These are phyloP conservation scores for Sporothrix variecibatus DNA, from an alignment of 2,329 filamentous ascomycete species.

Conservation along the genomic window DNA sequence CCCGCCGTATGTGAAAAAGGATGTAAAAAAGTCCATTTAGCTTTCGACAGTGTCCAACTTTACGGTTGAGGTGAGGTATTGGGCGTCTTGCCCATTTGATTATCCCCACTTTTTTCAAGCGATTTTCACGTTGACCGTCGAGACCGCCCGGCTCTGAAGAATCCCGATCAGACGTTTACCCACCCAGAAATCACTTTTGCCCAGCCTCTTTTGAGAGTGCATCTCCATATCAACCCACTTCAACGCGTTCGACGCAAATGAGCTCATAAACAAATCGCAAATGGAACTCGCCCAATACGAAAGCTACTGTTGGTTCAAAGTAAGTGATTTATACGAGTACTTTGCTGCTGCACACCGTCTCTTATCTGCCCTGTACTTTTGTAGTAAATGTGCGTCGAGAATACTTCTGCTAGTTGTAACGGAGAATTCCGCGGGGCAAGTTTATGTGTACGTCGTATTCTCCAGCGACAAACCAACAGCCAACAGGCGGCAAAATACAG, in stretches of 20 bases:
- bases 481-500: slow-evolving; percentile 7
- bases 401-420: not conserved
- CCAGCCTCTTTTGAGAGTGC: not conserved
- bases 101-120: not conserved
- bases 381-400: too few relatives aligned
- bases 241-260: not conserved
- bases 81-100: not conserved
- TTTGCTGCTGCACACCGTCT: not conserved
- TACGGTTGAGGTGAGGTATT: not conserved
- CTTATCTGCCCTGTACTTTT: not conserved
- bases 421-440: slow-evolving; percentile 1
- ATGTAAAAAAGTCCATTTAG: not conserved
- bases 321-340: not conserved
- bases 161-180: slow-evolving; percentile 18
- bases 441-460: too few relatives aligned
- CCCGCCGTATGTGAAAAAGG: not conserved
- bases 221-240: not conserved
- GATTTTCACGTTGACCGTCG: not conserved
- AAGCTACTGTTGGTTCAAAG: not conserved
- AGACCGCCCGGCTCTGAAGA: not conserved
- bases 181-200: not conserved
- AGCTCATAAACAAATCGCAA: not conserved
- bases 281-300: not conserved
- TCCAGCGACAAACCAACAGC: not conserved
- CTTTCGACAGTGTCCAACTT: not conserved